A percentile compares a stretch with the other conserved stretches of the same genome.
Conservation (phyloP, 495 filamentous ascomycete species). For the Astrocystis sublimbata region DNA sequence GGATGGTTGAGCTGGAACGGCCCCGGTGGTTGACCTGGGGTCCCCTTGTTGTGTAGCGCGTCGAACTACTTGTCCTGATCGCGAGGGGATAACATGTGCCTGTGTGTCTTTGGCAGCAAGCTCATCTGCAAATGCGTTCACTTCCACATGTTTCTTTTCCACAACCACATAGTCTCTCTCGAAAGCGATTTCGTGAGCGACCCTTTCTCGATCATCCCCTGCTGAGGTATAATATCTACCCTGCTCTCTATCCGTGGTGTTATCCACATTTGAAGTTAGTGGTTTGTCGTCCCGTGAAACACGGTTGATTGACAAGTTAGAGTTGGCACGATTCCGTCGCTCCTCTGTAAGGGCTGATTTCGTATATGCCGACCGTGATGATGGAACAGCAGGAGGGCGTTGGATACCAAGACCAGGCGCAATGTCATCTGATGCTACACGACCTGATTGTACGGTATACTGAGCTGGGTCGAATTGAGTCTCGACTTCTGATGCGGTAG, state of each 20-base stretch:
- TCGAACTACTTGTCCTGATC: slow-evolving; percentile 49
- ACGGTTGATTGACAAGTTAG: slow-evolving; percentile 37
- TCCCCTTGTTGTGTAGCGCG: slow-evolving; percentile 65
- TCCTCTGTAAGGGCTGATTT: slow-evolving; percentile 36
- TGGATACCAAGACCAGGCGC: slow-evolving; percentile 49
- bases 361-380: slow-evolving; percentile 42
- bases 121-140: slow-evolving; percentile 96
- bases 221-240: slow-evolving; percentile 36
- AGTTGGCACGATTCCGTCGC: slow-evolving; percentile 34
- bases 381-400: slow-evolving; percentile 37
- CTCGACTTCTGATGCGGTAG: slow-evolving; percentile 40
- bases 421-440: slow-evolving; percentile 41
- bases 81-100: slow-evolving; percentile 49
- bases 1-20: slow-evolving; percentile 55
- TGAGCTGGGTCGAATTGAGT: slow-evolving; percentile 18
- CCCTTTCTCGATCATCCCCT: slow-evolving; percentile 67
- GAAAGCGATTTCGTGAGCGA: slow-evolving; percentile 84
- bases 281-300: slow-evolving; percentile 24
- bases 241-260: slow-evolving; percentile 22
- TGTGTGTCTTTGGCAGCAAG: slow-evolving; percentile 74
- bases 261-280: slow-evolving; percentile 20
- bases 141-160: slow-evolving; percentile 91
- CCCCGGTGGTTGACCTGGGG: slow-evolving; percentile 59
- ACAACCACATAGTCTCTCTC: slow-evolving; percentile 94
- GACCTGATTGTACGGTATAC: slow-evolving; percentile 23